A percentile compares a stretch with the other conserved stretches of the same genome.
phyloP scores from a whole-genome alignment of 2,329 filamentous ascomycete genomes.

The Alternaria ventricosa region DNA sequence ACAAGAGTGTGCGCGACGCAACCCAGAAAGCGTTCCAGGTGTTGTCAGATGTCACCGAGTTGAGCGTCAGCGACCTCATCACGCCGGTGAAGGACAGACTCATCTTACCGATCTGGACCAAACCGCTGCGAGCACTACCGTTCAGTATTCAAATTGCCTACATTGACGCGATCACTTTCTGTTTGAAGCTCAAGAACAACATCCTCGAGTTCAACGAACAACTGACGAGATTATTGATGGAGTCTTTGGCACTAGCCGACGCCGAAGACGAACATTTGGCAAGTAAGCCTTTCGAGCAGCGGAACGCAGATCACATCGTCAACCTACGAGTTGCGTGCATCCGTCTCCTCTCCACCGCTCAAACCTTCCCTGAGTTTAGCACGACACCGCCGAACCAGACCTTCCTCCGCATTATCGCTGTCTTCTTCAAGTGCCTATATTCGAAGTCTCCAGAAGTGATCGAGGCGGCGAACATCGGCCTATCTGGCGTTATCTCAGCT shows the following conservation, averaged over 20 bases:
- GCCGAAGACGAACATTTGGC: slow-evolving; percentile 92
- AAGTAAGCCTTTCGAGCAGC: slow-evolving; percentile 84
- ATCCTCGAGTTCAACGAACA: slow-evolving; percentile 93
- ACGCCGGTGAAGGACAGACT: slow-evolving; percentile 89
- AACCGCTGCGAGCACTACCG: slow-evolving; percentile 88
- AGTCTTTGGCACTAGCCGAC: slow-evolving; percentile 91
- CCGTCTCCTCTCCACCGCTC: slow-evolving; percentile 88
- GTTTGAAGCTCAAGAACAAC: slow-evolving; percentile 84
- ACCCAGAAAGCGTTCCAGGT: slow-evolving; percentile 81
- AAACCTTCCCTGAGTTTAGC: slow-evolving; percentile 90
- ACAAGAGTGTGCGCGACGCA: slow-evolving; percentile 88
- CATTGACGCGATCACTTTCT: slow-evolving; percentile 96
- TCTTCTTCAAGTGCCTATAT: slow-evolving; percentile 98
- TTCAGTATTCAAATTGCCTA: slow-evolving; percentile 97
- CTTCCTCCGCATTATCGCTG: slow-evolving; percentile 74
- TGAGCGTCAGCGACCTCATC: slow-evolving; percentile 86
- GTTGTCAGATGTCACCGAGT: slow-evolving; percentile 77
- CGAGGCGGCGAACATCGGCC: slow-evolving; percentile 87
- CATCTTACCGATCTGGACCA: slow-evolving; percentile 91
- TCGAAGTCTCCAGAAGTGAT: slow-evolving; percentile 92
- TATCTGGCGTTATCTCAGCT: slow-evolving; percentile 85
- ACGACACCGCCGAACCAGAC: slow-evolving; percentile 72
- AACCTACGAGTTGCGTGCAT: slow-evolving; percentile 92
- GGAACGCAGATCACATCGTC: slow-evolving; percentile 94
- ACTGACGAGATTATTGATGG: slow-evolving; percentile 86